These are phyloP conservation scores for Boletus sp. DNA, from an alignment of 768 basidiomycete species.

Conservation along the genomic window DNA sequence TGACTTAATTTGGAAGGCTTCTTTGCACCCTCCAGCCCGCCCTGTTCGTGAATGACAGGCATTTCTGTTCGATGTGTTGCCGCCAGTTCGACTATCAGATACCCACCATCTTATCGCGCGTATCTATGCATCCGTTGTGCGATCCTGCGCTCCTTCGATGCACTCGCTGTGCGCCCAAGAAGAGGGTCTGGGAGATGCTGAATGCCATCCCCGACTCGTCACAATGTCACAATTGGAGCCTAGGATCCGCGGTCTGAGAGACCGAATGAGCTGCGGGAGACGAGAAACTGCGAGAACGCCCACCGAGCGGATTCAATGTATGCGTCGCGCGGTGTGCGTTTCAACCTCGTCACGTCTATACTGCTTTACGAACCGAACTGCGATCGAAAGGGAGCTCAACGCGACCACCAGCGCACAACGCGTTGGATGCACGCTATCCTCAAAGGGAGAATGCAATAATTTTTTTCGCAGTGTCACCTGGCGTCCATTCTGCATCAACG, in stretches of 20 bases:
- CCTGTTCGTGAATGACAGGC: conserved; percentile 28
- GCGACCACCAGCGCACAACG: neutral
- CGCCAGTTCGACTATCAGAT: conserved; percentile 27
- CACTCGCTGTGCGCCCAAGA: neutral
- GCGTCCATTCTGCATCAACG: conserved; percentile 12
- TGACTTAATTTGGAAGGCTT: conserved; percentile 30
- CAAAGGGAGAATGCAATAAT: neutral
- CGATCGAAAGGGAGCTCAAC: neutral
- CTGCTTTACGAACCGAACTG: neutral
- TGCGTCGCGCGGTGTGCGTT: neutral
- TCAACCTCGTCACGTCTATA: neutral
- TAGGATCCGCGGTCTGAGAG: conserved; percentile 26
- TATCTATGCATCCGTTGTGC: neutral
- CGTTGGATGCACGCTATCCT: neutral
- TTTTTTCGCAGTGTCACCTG: neutral
- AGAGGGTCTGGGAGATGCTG: conserved; percentile 1
- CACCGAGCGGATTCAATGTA: neutral
- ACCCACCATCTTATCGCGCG: neutral
- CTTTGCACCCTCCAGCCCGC: conserved; percentile 27
- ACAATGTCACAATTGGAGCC: conserved; percentile 23
- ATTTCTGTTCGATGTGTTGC: conserved; percentile 16
- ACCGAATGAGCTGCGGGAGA: conserved; percentile 2
- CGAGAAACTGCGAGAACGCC: neutral
- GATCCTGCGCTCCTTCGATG: neutral
- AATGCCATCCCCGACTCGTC: conserved; percentile 21